Base-by-base conservation (phyloP, 139 green algal species). In the Chlorella sp. region DNA sequence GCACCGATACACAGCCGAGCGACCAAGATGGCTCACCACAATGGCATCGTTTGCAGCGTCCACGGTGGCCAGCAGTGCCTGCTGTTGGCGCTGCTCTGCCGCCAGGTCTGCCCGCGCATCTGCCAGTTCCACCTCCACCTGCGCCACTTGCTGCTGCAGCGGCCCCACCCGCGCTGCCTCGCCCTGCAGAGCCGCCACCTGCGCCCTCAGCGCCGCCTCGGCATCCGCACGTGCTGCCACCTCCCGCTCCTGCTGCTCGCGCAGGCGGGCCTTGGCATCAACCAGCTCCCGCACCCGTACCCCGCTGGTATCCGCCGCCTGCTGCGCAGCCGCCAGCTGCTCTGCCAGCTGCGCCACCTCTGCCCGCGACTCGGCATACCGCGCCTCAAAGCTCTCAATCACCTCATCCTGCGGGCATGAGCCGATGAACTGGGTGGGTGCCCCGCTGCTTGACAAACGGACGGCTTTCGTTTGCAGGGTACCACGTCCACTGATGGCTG, bases 271-370 rank as follows among this genome's bases (percentile, higher is more conserved):
- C 38, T 92, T 69, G 26, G 88, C 74, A 65, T 87, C 81, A 19
- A 91, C 70, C 70, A 92, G 81, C 79, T 90, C 86, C 11, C 68
- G 58, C 65, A 88, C 58, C 28, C 88, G 58, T 46, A 81, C 68
- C 69, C 88, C 73, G 38, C 41, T 85, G 34, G 62, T 51, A 41
- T 87, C 73, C 65, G 91, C 72, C 26, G 85, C 65, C 36, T 81
- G 83, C 73, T 87, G 81, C 22, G 87, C 78, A 16, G 43, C 58
- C 1, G 65, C 54, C 84, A 91, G 81, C 67, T 70, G 60, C 69
- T 72, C 56, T 0, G 77, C 86, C 28, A 64, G 48, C 30, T 72
- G 43, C 36, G 77, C 26, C 26, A 62, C 69, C 36, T 88, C 86
- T 14, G 75, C 79, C 2, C 82, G 78, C 3, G 73, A 36, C 70